Conservation (phyloP, 2,329 filamentous ascomycete species). For the Pseudopyricularia cyperi region DNA sequence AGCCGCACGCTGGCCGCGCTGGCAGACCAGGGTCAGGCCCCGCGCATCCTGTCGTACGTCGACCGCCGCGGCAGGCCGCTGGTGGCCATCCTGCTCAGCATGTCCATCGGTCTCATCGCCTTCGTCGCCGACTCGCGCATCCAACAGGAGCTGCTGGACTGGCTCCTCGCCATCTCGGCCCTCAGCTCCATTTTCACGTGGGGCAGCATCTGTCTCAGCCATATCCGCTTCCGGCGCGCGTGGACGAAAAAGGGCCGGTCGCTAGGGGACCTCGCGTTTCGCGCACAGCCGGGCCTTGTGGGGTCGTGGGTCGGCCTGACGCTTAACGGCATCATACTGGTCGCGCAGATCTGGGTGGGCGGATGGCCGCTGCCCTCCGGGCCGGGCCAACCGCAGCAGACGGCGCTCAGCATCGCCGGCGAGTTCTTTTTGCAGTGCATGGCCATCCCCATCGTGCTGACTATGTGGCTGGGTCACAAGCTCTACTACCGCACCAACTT, state of each 20-base stretch:
- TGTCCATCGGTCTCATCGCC: slow-evolving; percentile 56
- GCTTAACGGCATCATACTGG: slow-evolving; percentile 63
- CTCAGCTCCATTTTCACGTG: slow-evolving; percentile 68
- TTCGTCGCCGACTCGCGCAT: slow-evolving; percentile 58
- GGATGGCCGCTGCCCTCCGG: slow-evolving; percentile 57
- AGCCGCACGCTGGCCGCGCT: slow-evolving; percentile 82
- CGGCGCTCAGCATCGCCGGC: slow-evolving; percentile 36
- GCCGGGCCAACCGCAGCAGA: slow-evolving; percentile 14
- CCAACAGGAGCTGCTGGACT: slow-evolving; percentile 55
- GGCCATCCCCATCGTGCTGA: slow-evolving; percentile 52
- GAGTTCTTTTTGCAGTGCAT: slow-evolving; percentile 62
- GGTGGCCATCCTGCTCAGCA: slow-evolving; percentile 56
- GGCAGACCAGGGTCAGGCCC: slow-evolving; percentile 77
- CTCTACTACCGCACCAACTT: slow-evolving; percentile 56
- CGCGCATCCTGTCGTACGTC: slow-evolving; percentile 64
- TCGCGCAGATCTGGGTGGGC: slow-evolving; percentile 81
- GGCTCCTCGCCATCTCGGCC: slow-evolving; percentile 66
- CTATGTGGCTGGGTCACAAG: slow-evolving; percentile 66
- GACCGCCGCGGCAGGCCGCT: slow-evolving; percentile 73
- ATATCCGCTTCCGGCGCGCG: slow-evolving; percentile 81
- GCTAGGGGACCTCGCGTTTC: slow-evolving; percentile 70
- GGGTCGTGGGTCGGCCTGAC: slow-evolving; percentile 71
- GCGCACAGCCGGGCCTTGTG: slow-evolving; percentile 61
- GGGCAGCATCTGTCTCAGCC: slow-evolving; percentile 75
- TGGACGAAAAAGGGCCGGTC: slow-evolving; percentile 58